Percentiles rank a stretch among this genome's conserved stretches.
These are phyloP conservation scores for Phlebiopsis flavidoalba DNA, from an alignment of 768 basidiomycete species.

Conservation along the genomic window DNA sequence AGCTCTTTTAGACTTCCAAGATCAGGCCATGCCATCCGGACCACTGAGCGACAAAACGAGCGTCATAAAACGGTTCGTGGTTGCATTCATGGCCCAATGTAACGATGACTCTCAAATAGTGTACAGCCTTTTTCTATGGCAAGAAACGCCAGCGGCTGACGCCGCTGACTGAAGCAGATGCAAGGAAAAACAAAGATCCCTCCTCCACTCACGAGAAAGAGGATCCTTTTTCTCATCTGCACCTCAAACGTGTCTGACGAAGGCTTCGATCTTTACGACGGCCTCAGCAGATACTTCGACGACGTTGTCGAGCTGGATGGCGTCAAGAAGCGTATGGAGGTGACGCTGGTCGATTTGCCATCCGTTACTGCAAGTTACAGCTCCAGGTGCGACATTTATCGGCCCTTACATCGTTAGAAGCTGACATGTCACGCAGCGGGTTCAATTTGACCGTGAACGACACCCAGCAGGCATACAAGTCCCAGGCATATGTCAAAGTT, in stretches of 20 bases:
- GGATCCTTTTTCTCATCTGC: conserved; percentile 89
- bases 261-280: conserved; percentile 90
- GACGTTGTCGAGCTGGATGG: conserved; percentile 86
- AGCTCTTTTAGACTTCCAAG: conserved; percentile 73
- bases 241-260: conserved; percentile 90
- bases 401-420: neutral
- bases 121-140: conserved; percentile 79
- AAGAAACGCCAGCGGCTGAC: conserved; percentile 64
- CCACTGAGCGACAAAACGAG: conserved; percentile 58
- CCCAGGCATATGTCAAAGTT: conserved; percentile 94
- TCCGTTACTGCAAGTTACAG: conserved; percentile 89
- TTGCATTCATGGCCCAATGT: neutral
- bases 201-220: conserved; percentile 77
- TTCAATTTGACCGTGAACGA: conserved; percentile 94
- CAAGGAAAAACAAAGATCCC: conserved; percentile 33
- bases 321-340: conserved; percentile 82
- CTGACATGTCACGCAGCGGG: conserved; percentile 48
- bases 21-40: conserved; percentile 33
- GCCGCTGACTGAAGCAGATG: conserved; percentile 27
- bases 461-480: conserved; percentile 89
- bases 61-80: conserved; percentile 71
- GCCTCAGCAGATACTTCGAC: conserved; percentile 86
- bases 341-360: conserved; percentile 83
- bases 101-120: no score
- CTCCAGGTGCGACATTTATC: conserved; percentile 61